Percentiles rank a stretch among this genome's conserved stretches.
Conservation (phyloP, 257 asterid genomes). For the Solanum virginianum region DNA sequence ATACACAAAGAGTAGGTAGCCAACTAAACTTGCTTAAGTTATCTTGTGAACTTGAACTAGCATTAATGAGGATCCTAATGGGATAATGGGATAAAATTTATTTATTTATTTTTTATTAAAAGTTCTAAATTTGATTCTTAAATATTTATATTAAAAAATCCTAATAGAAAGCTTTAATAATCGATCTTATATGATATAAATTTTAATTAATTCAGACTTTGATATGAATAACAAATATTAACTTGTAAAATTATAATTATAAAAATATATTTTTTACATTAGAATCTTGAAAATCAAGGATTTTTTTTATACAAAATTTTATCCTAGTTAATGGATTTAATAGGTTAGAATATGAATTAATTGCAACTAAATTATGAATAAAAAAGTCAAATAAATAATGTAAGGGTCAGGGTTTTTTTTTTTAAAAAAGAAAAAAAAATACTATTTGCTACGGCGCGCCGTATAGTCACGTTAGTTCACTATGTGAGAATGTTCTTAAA, state of each 20-base stretch:
- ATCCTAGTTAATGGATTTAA: not conserved
- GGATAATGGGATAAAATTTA: not conserved
- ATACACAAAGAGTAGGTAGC: slow-evolving; percentile 11
- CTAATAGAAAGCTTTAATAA: rapidly evolving
- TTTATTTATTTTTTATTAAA: too few species aligned
- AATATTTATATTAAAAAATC: too few species aligned
- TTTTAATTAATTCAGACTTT: not conserved
- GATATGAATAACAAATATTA: not conserved
- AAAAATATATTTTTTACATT: not conserved
- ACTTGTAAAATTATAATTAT: not conserved
- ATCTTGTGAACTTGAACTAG: not conserved
- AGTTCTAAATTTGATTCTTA: too few species aligned
- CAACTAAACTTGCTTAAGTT: slow-evolving; percentile 2
- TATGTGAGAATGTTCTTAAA: not conserved
- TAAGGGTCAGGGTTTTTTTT: not conserved
- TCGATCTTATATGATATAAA: rapidly evolving
- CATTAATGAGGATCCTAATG: rapidly evolving
- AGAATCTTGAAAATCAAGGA: not conserved
- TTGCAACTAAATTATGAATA: not conserved
- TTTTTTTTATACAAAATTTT: not conserved
- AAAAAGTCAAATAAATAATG: not conserved
- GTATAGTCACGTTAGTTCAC: not conserved
- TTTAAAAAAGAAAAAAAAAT: not conserved
- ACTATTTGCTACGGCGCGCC: slow-evolving; percentile 1
- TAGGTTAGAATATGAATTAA: not conserved